These are phyloP conservation scores for Brasilioporus rufonigricans DNA, from an alignment of 768 basidiomycete genomes.

Conservation along the genomic window DNA sequence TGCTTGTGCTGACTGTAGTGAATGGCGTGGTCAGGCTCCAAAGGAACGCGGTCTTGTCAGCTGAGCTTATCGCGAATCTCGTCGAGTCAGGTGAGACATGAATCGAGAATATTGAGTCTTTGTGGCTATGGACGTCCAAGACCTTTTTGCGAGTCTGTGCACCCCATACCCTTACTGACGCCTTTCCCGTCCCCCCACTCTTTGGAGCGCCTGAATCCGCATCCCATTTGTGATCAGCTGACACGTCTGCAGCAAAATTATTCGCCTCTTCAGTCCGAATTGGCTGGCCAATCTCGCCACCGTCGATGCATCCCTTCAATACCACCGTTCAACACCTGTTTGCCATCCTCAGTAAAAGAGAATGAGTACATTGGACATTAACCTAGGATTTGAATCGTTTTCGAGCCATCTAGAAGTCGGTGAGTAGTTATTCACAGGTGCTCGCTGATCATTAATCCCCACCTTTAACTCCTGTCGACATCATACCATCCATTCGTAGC, in stretches of 20 bases:
- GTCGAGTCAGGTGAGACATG: neutral
- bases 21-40: neutral
- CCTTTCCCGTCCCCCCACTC: neutral
- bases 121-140: neutral
- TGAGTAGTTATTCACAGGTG: neutral
- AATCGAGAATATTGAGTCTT: neutral
- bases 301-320: neutral
- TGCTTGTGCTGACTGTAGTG: too few relatives aligned
- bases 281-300: neutral
- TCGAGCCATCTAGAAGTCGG: neutral
- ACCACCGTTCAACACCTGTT: neutral
- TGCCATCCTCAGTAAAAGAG: neutral
- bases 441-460: neutral
- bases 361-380: neutral
- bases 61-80: neutral
- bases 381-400: neutral
- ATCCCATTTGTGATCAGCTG: neutral
- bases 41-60: neutral
- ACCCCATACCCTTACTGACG: neutral
- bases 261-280: neutral
- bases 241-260: neutral
- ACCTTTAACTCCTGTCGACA: neutral
- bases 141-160: neutral
- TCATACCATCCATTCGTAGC: neutral
- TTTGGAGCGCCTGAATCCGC: neutral